A percentile compares a stretch with the other conserved stretches of the same genome.
These are phyloP conservation scores for Phyllosticta paracitricarpa DNA, from an alignment of 2,329 filamentous ascomycete species.

Conservation along the genomic window DNA sequence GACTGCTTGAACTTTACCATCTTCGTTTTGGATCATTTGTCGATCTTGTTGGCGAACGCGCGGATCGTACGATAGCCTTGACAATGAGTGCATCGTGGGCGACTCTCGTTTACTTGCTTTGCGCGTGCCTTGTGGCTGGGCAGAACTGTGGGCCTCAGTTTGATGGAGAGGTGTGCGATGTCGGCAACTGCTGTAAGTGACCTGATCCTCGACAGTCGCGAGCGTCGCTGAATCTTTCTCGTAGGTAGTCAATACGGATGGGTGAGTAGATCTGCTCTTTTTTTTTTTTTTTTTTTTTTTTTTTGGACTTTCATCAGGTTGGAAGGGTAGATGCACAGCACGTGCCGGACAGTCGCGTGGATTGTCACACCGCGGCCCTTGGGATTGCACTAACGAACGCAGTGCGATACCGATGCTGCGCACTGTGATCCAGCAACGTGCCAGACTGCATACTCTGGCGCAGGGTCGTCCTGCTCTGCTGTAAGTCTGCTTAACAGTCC, in stretches of 20 bases:
- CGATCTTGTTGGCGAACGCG: background rate
- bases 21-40: background rate
- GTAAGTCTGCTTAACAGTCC: constrained; percentile 9
- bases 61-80: background rate
- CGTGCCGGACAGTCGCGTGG: background rate
- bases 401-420: constrained; percentile 26
- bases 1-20: background rate
- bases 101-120: constrained; percentile 18
- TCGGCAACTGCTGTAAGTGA: constrained; percentile 26
- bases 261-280: constrained; percentile 12
- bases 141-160: constrained; percentile 28
- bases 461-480: constrained; percentile 20
- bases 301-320: background rate
- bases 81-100: background rate
- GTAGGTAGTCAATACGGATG: constrained; percentile 27
- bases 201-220: background rate
- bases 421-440: constrained; percentile 28
- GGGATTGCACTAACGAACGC: background rate
- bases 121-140: constrained; percentile 20
- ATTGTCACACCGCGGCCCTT: background rate
- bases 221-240: constrained; percentile 10
- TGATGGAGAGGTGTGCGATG: constrained; percentile 23
- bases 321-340: background rate
- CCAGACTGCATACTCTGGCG: constrained; percentile 23
- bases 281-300: background rate